A percentile compares a stretch with the other conserved stretches of the same genome.
phyloP scores from a whole-genome alignment of 2,329 filamentous ascomycete species.

The Penicillium aurantiogriseum region DNA sequence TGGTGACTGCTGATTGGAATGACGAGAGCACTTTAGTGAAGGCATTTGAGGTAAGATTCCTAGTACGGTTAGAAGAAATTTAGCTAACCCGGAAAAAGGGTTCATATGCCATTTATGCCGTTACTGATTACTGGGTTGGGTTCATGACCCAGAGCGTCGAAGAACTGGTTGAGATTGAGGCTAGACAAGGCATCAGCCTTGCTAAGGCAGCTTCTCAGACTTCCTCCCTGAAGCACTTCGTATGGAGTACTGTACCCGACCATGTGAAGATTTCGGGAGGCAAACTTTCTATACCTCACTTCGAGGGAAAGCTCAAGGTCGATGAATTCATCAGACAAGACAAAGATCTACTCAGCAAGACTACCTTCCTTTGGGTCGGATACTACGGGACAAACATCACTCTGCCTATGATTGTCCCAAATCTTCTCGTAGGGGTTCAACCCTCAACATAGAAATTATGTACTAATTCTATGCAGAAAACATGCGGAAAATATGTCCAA shows the following conservation, averaged over 20 bases:
- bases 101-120: conserved; percentile 34
- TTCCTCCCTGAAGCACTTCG: conserved; percentile 43
- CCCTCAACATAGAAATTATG: background rate
- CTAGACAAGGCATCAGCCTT: conserved; percentile 43
- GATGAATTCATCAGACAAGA: conserved; percentile 42
- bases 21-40: background rate
- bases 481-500: conserved; percentile 1
- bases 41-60: conserved; percentile 4
- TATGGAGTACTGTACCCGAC: conserved; percentile 49
- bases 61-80: background rate
- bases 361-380: conserved; percentile 42
- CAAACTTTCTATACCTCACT: conserved; percentile 40
- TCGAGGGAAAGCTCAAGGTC: conserved; percentile 45
- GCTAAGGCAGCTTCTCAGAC: conserved; percentile 43
- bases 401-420: conserved; percentile 27
- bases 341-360: conserved; percentile 38
- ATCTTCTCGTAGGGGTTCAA: conserved; percentile 17
- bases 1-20: conserved; percentile 1
- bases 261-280: conserved; percentile 33
- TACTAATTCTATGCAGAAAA: background rate
- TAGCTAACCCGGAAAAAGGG: background rate
- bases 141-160: conserved; percentile 31
- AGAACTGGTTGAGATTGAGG: conserved; percentile 40
- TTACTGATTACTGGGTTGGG: conserved; percentile 45
- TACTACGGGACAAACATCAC: conserved; percentile 39